Conservation (phyloP, 1,284 basidiomycete species). For the Takashimella tepidaria region DNA sequence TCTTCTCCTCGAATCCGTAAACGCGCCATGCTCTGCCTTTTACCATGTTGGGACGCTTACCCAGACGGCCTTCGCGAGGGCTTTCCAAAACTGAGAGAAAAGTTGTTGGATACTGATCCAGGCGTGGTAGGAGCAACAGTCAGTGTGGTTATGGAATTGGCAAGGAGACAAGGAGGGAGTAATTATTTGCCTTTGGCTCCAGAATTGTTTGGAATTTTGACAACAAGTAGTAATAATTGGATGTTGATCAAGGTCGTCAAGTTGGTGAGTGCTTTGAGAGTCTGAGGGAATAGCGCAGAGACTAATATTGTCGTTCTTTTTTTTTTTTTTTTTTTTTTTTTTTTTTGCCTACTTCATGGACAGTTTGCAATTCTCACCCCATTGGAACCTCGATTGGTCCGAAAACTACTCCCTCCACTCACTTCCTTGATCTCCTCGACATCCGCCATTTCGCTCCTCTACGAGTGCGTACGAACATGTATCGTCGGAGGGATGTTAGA, state of each 20-base stretch:
- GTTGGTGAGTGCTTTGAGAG: slow-evolving; percentile 55
- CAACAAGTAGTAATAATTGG: slow-evolving; percentile 96
- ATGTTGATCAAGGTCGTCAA: slow-evolving; percentile 99
- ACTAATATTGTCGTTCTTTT: neutral
- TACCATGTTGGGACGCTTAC: slow-evolving; percentile 70
- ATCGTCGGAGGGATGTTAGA: slow-evolving; percentile 96
- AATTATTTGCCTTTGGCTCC: slow-evolving; percentile 83
- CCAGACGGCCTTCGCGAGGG: slow-evolving; percentile 67
- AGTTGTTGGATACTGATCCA: slow-evolving; percentile 77
- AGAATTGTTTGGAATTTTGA: slow-evolving; percentile 89
- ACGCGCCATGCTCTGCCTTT: slow-evolving; percentile 75
- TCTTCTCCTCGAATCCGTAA: slow-evolving; percentile 83
- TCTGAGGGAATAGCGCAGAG: slow-evolving; percentile 6
- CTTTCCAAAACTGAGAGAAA: slow-evolving; percentile 70
- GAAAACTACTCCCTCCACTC: slow-evolving; percentile 88
- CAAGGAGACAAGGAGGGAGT: slow-evolving; percentile 62
- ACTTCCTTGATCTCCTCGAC: slow-evolving; percentile 94
- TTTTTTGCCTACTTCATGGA: too few species aligned
- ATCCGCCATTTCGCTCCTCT: slow-evolving; percentile 88
- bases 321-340: neutral
- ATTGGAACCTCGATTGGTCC: slow-evolving; percentile 85
- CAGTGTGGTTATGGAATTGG: slow-evolving; percentile 91
- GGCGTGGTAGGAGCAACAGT: slow-evolving; percentile 89
- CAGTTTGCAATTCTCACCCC: slow-evolving; percentile 89
- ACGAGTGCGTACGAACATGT: slow-evolving; percentile 97